These are phyloP conservation scores for Oenanthe javanica DNA, from an alignment of 140 eudicot species.

Conservation along the genomic window DNA sequence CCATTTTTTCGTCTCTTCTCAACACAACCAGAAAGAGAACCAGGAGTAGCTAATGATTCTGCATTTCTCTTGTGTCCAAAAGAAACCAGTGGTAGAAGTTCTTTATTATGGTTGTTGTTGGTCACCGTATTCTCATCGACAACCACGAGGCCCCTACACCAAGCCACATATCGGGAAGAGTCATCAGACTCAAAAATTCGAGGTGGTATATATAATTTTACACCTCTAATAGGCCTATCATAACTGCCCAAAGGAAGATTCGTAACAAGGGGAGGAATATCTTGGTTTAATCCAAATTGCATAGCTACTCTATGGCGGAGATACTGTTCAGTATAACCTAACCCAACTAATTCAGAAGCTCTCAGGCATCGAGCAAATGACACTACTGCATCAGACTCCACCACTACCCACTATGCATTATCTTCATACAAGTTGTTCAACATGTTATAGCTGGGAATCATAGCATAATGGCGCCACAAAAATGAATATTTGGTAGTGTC, in stretches of 20 bases:
- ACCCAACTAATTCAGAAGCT: conserved; percentile 30
- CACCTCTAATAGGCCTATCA: conserved; percentile 15
- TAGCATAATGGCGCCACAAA: conserved; percentile 23
- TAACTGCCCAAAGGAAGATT: conserved; percentile 30
- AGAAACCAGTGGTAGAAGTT: background rate
- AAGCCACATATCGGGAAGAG: background rate
- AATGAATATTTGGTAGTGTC: conserved; percentile 10
- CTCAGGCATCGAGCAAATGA: conserved; percentile 29
- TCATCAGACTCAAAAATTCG: background rate
- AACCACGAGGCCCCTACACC: background rate
- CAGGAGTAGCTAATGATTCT: background rate
- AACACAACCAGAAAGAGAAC: background rate
- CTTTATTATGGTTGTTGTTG: background rate
- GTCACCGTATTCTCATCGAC: background rate
- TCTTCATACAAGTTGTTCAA: conserved; percentile 19
- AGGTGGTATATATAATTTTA: conserved; percentile 23
- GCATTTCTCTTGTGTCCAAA: background rate
- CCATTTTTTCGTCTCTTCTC: background rate
- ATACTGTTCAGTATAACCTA: conserved; percentile 30
- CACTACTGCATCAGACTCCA: conserved; percentile 16
- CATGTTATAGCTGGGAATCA: conserved; percentile 5
- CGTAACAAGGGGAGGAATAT: conserved; percentile 23
- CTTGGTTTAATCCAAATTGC: conserved; percentile 52
- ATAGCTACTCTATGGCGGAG: conserved; percentile 33
- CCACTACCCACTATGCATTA: conserved; percentile 9